Evolutionary conservation across 2,329 filamentous ascomycete genomes (phyloP), one percentile per base, ranked within the genome.

Genomic region (Juglanconis oblonga): DNA sequence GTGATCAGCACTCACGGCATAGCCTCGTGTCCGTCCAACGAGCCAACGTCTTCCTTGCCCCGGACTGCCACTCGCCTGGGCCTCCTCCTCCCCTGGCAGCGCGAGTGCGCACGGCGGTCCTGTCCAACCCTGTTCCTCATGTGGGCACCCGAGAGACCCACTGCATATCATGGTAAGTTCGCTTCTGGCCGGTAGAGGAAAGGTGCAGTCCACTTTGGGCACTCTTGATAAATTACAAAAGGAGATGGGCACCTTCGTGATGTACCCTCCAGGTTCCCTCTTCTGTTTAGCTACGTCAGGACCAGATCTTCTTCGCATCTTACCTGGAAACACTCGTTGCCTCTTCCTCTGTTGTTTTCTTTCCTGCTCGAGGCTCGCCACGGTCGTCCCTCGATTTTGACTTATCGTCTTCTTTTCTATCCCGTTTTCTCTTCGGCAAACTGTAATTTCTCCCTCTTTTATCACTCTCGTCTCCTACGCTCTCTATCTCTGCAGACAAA

Each of bases 151-250:
- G 49, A 35, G 38, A 33, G 61, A 54, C 53, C 61, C 61, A 62
- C 61, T 38, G 54, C 50, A 47, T 55, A 57, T 42, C 38, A 56
- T 54, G 51, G 33, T 35, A 54, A 62, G 52, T 49, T 62, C 58
- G 61, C 61, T 60, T 52, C 33, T 55, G 51, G 29, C 14, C 48
- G 31, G 42, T 29, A 38, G 49, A 29, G 55, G 57, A 60, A 42
- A 53, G 53, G 40, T 50, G 33, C 61, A 52, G 50, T 51, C 57
- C 50, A 47, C 53, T 60, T 45, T 40, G 57, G 33, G 48, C 38
- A 54, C 32, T 62, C 55, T 55, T 57, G 49, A 60, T 52, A 60
- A 48, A 59, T 54, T 60, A 60, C 54, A 62, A 62, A 62, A 62
- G 61, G 61, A 62, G 61, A 57, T 48, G 55, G 44, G 14, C 51